Conservation (phyloP, 1,139 yeast genomes). For the Saccharomyces uvarum region DNA sequence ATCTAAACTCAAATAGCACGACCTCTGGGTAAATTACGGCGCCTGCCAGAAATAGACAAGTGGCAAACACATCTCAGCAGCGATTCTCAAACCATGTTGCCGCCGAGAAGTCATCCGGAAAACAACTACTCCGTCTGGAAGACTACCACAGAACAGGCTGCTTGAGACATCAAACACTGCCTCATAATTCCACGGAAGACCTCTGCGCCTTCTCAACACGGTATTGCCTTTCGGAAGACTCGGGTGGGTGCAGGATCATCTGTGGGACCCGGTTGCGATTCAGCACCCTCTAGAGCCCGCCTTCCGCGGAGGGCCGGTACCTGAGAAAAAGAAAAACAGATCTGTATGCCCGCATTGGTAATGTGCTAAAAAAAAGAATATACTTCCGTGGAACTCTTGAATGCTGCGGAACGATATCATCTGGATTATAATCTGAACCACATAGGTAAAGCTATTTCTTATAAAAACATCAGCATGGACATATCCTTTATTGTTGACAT, state of each 20-base stretch:
- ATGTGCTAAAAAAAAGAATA: not conserved
- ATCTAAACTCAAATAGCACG: not conserved
- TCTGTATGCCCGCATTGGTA: not conserved
- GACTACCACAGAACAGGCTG: not conserved
- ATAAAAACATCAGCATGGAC: not conserved
- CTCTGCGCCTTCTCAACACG: too few species aligned
- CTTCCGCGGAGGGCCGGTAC: not conserved
- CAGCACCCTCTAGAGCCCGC: not conserved
- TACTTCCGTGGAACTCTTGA: not conserved
- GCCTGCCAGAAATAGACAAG: too few species aligned
- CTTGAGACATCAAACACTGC: not conserved
- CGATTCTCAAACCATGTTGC: not conserved
- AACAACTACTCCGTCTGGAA: too few species aligned
- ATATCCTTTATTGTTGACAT: not conserved
- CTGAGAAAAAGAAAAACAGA: not conserved
- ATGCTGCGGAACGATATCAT: not conserved
- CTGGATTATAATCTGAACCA: not conserved
- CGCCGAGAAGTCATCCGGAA: not conserved
- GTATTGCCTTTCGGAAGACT: not conserved
- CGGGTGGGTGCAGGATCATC: not conserved
- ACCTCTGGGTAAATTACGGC: too few species aligned
- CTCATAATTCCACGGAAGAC: not conserved
- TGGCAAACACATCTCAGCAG: not conserved
- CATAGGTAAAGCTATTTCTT: not conserved
- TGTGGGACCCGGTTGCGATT: not conserved